phyloP scores from a whole-genome alignment of 1,284 basidiomycete species.

The Ustilago bromivora region DNA sequence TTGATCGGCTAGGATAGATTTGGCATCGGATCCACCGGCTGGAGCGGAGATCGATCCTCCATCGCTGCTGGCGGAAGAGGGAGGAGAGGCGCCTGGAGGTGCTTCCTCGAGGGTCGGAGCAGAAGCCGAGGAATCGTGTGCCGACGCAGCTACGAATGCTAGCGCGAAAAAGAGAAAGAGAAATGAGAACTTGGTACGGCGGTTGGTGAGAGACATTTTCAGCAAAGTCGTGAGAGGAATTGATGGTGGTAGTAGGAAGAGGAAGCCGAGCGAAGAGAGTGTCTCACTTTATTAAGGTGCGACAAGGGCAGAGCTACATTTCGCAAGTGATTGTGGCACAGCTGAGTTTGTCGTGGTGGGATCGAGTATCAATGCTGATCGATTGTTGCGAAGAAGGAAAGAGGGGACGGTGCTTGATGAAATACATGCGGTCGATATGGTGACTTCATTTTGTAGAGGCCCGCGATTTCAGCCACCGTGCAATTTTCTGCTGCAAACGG shows the following conservation, averaged over 20 bases:
- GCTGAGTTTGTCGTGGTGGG: neutral
- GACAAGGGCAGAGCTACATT: neutral
- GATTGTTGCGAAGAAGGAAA: neutral
- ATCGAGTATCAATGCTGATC: neutral
- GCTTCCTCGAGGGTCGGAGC: conserved; percentile 6
- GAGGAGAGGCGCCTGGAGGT: neutral
- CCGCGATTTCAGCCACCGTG: conserved; percentile 4
- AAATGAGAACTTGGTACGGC: conserved; percentile 2
- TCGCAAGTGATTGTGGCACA: neutral
- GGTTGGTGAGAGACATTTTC: neutral
- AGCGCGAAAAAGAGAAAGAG: conserved; percentile 14
- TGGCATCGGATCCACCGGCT: conserved; percentile 22
- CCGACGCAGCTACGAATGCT: conserved; percentile 12
- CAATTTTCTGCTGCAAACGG: neutral
- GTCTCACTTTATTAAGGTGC: neutral
- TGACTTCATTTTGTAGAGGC: conserved; percentile 6
- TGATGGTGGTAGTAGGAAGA: neutral
- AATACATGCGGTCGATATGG: conserved; percentile 11
- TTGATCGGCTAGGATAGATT: conserved; percentile 18
- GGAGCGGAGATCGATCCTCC: conserved; percentile 32
- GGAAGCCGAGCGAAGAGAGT: neutral
- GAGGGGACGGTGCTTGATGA: neutral
- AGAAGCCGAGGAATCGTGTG: neutral
- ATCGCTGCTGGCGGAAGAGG: conserved; percentile 4
- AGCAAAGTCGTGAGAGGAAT: neutral